Base-by-base conservation (phyloP, 306 rosid genomes). In the Citrullus amarus region DNA sequence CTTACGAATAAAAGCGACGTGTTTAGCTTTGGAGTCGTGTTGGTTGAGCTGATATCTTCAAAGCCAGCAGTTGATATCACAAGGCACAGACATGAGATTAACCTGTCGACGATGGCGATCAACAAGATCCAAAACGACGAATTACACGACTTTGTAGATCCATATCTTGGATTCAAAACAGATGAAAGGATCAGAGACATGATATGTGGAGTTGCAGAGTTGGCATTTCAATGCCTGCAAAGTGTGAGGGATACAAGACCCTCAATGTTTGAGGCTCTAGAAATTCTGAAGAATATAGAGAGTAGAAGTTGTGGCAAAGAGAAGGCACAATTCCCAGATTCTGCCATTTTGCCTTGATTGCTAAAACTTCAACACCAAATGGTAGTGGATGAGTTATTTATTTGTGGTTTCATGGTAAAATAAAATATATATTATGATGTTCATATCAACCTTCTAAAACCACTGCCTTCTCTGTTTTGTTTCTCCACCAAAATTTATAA, bases 31-130 rank as follows among this genome's bases (percentile, higher is more conserved):
- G 98, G 98, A 15, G 98, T 94, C 38, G 95, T 94, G 12, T 36
- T 94, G 61, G 59, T 88, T 32, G 98, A 94, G 84, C 85, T 92
- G 41, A 85, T 94, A 70, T 90, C 98, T 13, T 92, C 98, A 2
- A 68, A 86, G 90, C 95, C 93, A 18, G 95, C 96, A 11, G 93
- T 92, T 50, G 97, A 94, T 44, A 90, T 92, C 81, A 87, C 96
- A 9, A 84, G 98, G 79, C 95, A 89, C 57, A 65, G 90, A 1
- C 95, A 89, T 4, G 96, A 94, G 83, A 92, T 94, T 65, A 94
- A 94, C 83, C 67, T 94, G 79, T 82, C 90, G 0, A 90, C 77
- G 82, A 87, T 94, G 97, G 96, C 96, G 2, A 84, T 92, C 2
- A 90, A 84, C 85, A 86, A 87, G 90, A 94, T 92, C 73, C 95